phyloP scores from a whole-genome alignment of 495 filamentous ascomycete genomes.

The Hypoxylon subgilvum region DNA sequence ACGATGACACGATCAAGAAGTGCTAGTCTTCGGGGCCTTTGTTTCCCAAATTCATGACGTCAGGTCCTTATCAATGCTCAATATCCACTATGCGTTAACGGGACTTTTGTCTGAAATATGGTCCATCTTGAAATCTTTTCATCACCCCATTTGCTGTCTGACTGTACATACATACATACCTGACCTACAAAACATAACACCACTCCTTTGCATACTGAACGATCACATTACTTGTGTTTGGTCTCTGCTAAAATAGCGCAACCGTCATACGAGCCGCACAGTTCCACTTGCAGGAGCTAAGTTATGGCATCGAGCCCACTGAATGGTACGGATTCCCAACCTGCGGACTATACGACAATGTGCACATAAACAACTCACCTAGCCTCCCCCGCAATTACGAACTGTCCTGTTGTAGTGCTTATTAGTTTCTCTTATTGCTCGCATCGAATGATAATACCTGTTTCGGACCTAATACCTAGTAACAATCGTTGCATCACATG shows the following conservation, averaged over 20 bases:
- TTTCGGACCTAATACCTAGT: too few species aligned
- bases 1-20: constrained; percentile 8
- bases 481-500: too few species aligned
- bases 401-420: constrained; percentile 16
- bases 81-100: not conserved
- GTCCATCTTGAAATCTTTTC: too few species aligned
- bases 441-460: too few species aligned
- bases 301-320: constrained; percentile 28
- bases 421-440: not conserved
- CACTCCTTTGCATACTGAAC: not conserved
- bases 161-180: too few species aligned
- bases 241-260: constrained; percentile 18
- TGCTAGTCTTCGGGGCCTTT: too few species aligned
- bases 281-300: constrained; percentile 10
- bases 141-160: too few species aligned
- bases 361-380: constrained; percentile 18
- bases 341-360: constrained; percentile 12
- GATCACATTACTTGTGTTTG: not conserved
- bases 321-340: constrained; percentile 21
- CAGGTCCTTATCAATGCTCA: not conserved
- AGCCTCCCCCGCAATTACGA: constrained; percentile 35
- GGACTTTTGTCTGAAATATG: too few species aligned
- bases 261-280: constrained; percentile 28
- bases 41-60: constrained; percentile 27
- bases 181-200: not conserved